Evolutionary conservation across 176 grass and related monocot species (phyloP).

Genomic region (Oryza nivara): DNA sequence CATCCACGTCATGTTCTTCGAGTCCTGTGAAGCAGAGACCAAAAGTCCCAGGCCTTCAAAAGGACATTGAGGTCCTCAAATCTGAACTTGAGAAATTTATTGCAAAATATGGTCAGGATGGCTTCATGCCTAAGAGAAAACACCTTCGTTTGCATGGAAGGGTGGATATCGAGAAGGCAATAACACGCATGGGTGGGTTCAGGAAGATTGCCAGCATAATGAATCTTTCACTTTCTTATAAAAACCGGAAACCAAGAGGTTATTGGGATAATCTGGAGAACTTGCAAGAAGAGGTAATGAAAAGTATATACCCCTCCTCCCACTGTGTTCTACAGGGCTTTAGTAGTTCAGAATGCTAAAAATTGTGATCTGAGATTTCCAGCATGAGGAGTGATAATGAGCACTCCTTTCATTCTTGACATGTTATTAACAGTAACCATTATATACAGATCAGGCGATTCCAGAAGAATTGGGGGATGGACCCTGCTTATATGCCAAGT

Average conservation of each 20-base stretch:
- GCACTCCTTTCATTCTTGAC: neutral
- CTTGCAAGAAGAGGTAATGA: conserved; percentile 84
- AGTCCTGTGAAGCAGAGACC: conserved; percentile 55
- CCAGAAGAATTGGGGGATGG: conserved; percentile 95
- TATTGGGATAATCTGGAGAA: conserved; percentile 99
- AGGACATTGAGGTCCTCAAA: conserved; percentile 78
- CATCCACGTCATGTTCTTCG: conserved; percentile 42
- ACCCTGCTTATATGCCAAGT: conserved; percentile 87
- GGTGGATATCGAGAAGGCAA: conserved; percentile 98
- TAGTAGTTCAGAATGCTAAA: neutral
- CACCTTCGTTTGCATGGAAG: conserved; percentile 82
- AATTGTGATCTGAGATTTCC: neutral
- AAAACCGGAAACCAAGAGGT: conserved; percentile 87
- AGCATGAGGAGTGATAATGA: neutral
- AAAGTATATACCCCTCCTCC: neutral
- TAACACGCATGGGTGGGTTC: conserved; percentile 95
- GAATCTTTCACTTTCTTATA: conserved; percentile 88
- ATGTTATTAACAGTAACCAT: conserved; percentile 16
- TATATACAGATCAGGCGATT: conserved; percentile 69
- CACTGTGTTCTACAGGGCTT: conserved; percentile 11
- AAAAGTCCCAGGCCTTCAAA: conserved; percentile 85
- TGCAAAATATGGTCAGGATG: conserved; percentile 67
- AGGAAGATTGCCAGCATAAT: conserved; percentile 78
- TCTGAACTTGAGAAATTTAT: conserved; percentile 76
- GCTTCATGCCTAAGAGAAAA: conserved; percentile 98